Percentiles rank a stretch among this genome's conserved stretches.
Conservation (phyloP, 2,329 filamentous ascomycete genomes). For the Dactylellina leptospora region DNA sequence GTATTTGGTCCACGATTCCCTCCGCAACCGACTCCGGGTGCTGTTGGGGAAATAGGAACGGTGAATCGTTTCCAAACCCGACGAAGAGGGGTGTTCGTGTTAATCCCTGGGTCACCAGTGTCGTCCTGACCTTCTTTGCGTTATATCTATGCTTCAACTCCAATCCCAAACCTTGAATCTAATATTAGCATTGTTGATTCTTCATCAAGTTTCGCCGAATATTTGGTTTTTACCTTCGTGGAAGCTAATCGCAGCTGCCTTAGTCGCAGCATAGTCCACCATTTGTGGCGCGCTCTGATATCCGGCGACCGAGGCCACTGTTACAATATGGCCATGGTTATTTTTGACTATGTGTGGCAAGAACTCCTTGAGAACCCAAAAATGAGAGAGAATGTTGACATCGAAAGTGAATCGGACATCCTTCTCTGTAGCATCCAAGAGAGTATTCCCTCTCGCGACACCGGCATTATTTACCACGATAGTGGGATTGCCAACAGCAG, state of each 20-base stretch:
- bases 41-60: constrained; percentile 67
- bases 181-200: not conserved
- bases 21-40: constrained; percentile 72
- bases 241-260: constrained; percentile 73
- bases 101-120: constrained; percentile 72
- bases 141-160: constrained; percentile 70
- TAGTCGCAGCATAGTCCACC: constrained; percentile 74
- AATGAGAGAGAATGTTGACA: constrained; percentile 75
- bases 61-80: constrained; percentile 65
- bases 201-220: constrained; percentile 20
- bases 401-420: constrained; percentile 74
- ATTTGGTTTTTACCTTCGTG: constrained; percentile 67
- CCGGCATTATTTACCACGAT: constrained; percentile 78
- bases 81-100: constrained; percentile 70
- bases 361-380: constrained; percentile 73
- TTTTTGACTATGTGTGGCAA: constrained; percentile 70
- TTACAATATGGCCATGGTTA: constrained; percentile 78
- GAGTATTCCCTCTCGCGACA: constrained; percentile 69
- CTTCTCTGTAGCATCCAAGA: constrained; percentile 68
- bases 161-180: constrained; percentile 62
- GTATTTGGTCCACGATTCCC: constrained; percentile 69
- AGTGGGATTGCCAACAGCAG: constrained; percentile 71
- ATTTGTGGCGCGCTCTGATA: constrained; percentile 71
- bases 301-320: constrained; percentile 71
- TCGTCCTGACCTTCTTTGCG: constrained; percentile 71